phyloP scores from a whole-genome alignment of 768 basidiomycete genomes.

The Amanita thiersii region DNA sequence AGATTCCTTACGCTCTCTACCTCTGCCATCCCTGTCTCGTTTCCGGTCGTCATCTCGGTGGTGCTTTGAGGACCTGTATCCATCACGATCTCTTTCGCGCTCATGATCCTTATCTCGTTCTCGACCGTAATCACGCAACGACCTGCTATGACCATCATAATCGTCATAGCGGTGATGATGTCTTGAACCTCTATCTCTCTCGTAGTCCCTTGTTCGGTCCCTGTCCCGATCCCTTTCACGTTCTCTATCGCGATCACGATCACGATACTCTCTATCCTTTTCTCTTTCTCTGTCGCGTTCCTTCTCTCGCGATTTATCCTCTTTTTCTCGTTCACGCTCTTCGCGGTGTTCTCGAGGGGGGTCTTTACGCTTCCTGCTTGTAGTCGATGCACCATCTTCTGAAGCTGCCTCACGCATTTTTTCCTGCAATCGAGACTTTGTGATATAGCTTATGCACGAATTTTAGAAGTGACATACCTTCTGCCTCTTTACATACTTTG shows the following conservation, averaged over 20 bases:
- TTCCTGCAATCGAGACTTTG: constrained; percentile 38
- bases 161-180: constrained; percentile 45
- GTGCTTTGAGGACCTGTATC: constrained; percentile 38
- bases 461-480: constrained; percentile 43
- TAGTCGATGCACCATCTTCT: constrained; percentile 79
- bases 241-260: constrained; percentile 31
- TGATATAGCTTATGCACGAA: constrained; percentile 5
- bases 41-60: constrained; percentile 47
- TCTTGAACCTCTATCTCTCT: constrained; percentile 30
- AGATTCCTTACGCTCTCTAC: constrained; percentile 24
- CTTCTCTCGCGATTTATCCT: constrained; percentile 17
- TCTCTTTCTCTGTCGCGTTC: constrained; percentile 26
- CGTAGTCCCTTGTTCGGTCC: constrained; percentile 25
- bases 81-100: constrained; percentile 32
- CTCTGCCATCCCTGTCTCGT: constrained; percentile 40
- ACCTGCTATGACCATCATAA: constrained; percentile 32
- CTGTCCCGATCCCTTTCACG: constrained; percentile 32
- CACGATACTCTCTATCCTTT: constrained; percentile 24
- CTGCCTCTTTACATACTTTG: constrained; percentile 84
- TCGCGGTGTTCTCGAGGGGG: constrained; percentile 47
- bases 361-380: constrained; percentile 76
- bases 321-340: constrained; percentile 36
- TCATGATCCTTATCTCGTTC: constrained; percentile 32
- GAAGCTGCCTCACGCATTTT: constrained; percentile 69
- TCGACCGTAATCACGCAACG: constrained; percentile 31